These are phyloP conservation scores for Solanum chacoense DNA, from an alignment of 305 asterid species.

Conservation along the genomic window DNA sequence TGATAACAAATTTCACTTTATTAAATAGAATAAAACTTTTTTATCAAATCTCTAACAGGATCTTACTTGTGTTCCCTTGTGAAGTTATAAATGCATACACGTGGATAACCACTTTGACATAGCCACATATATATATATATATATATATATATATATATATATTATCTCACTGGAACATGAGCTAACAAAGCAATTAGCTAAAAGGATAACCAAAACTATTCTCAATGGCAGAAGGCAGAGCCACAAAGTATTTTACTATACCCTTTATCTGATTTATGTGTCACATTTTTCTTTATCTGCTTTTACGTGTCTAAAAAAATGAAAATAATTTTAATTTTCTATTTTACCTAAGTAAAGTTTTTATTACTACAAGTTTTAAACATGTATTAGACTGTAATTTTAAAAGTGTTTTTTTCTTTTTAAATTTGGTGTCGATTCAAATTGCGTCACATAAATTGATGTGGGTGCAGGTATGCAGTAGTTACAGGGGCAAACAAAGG, in stretches of 20 bases:
- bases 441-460: background rate
- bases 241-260: background rate
- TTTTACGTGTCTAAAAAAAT: no score
- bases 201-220: background rate
- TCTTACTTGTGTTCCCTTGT: background rate
- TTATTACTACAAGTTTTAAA: no score
- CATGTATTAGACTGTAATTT: no score
- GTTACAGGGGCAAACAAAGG: constrained; percentile 49
- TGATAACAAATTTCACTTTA: background rate
- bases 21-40: background rate
- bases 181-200: background rate
- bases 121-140: no score
- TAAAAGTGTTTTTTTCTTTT: no score
- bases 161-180: background rate
- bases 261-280: background rate
- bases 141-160: no score
- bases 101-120: background rate
- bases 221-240: background rate
- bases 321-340: background rate
- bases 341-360: background rate
- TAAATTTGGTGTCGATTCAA: background rate
- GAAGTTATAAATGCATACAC: background rate
- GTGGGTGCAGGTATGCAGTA: constrained; percentile 29
- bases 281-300: no score
- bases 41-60: background rate